Conservation (phyloP, 805 yeast species). For the Scheffersomyces amazonensis region DNA sequence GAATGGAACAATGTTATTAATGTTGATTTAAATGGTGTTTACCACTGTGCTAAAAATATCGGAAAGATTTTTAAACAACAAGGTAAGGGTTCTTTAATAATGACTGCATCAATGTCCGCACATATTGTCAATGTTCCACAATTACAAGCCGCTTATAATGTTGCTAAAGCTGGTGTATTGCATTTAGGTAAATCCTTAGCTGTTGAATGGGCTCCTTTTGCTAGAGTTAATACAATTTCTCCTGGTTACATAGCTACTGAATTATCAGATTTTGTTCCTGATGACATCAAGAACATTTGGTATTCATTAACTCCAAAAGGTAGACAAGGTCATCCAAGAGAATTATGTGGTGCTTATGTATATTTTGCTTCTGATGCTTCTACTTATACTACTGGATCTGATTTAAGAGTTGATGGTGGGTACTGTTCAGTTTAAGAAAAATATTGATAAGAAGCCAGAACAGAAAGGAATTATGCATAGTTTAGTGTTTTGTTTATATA, state of each 20-base stretch:
- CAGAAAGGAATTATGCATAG: too few species aligned
- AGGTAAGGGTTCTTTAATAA: conserved; percentile 72
- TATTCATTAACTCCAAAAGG: conserved; percentile 61
- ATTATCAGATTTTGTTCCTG: conserved; percentile 43
- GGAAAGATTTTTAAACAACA: conserved; percentile 74
- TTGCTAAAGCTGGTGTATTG: conserved; percentile 79
- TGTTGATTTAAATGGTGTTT: conserved; percentile 77
- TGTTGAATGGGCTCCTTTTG: conserved; percentile 82
- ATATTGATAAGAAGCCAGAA: too few species aligned
- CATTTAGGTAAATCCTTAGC: conserved; percentile 79
- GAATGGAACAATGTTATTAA: conserved; percentile 70
- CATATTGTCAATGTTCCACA: conserved; percentile 86
- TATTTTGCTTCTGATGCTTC: conserved; percentile 82
- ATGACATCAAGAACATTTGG: conserved; percentile 36
- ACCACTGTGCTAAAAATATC: conserved; percentile 71
- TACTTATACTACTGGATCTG: conserved; percentile 76
- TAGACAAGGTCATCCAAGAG: conserved; percentile 70
- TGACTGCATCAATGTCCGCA: conserved; percentile 89
- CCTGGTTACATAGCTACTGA: conserved; percentile 88
- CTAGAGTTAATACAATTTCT: conserved; percentile 77
- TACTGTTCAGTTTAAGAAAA: conserved; percentile 53
- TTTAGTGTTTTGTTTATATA: too few species aligned
- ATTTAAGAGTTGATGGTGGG: conserved; percentile 78
- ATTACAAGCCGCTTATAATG: conserved; percentile 81
- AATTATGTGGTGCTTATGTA: conserved; percentile 75